Conservation (phyloP, 116 monocot species). For the Cymodocea nodosa region DNA sequence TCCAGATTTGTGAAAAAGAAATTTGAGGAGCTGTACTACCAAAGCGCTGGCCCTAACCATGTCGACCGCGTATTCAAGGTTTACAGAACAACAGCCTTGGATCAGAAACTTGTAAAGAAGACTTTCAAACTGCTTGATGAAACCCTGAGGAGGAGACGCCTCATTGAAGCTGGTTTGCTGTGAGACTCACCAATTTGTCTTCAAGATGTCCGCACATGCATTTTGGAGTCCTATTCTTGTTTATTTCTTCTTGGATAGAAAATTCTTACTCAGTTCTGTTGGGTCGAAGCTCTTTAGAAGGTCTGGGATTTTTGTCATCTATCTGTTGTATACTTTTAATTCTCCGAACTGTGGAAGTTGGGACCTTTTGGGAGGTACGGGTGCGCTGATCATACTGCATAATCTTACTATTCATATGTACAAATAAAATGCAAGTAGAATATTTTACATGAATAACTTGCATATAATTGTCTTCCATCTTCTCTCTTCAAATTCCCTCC, state of each 20-base stretch:
- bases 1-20: conserved; percentile 95
- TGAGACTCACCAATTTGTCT: conserved; percentile 4
- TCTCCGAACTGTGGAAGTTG: too few species aligned
- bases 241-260: not conserved
- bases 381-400: too few species aligned
- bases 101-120: conserved; percentile 95
- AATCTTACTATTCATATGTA: too few species aligned
- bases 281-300: too few species aligned
- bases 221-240: not conserved
- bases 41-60: conserved; percentile 63
- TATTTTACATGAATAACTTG: too few species aligned
- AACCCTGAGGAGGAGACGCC: conserved; percentile 77
- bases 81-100: conserved; percentile 89
- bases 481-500: too few species aligned
- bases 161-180: conserved; percentile 68
- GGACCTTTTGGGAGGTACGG: too few species aligned
- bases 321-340: too few species aligned
- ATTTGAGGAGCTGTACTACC: conserved; percentile 94
- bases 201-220: not conserved
- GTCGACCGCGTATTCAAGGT: conserved; percentile 86
- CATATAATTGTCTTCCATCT: too few species aligned
- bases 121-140: conserved; percentile 95
- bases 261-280: not conserved
- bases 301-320: too few species aligned
- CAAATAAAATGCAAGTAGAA: too few species aligned